Evolutionary conservation across 768 basidiomycete genomes (phyloP).

Genomic region (Arthromyces matolae): DNA sequence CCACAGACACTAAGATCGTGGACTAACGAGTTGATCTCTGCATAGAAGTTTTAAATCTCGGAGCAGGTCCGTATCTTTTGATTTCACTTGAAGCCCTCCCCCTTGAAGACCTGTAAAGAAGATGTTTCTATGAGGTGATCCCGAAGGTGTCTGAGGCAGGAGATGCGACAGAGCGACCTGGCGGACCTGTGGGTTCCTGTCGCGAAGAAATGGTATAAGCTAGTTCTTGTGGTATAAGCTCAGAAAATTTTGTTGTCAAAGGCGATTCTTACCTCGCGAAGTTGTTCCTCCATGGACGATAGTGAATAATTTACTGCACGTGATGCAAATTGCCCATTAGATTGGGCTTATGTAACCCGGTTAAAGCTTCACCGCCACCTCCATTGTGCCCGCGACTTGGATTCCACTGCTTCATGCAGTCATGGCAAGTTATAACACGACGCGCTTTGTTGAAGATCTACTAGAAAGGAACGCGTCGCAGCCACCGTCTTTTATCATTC

Average conservation of each 20-base stretch:
- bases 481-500: slow-evolving; percentile 74
- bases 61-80: slow-evolving; percentile 64
- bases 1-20: not conserved
- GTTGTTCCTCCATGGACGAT: slow-evolving; percentile 38
- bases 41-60: slow-evolving; percentile 84
- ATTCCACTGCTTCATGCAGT: slow-evolving; percentile 17
- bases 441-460: slow-evolving; percentile 59
- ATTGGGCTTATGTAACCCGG: slow-evolving; percentile 19
- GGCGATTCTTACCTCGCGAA: slow-evolving; percentile 42
- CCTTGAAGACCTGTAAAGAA: slow-evolving; percentile 64
- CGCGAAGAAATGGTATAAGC: slow-evolving; percentile 82
- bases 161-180: slow-evolving; percentile 84
- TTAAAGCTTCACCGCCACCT: slow-evolving; percentile 9
- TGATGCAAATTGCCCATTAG: slow-evolving; percentile 24
- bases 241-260: not conserved
- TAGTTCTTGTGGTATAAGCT: slow-evolving; percentile 26
- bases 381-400: slow-evolving; percentile 8
- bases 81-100: slow-evolving; percentile 49
- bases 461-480: slow-evolving; percentile 51
- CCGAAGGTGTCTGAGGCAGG: slow-evolving; percentile 71
- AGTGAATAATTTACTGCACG: slow-evolving; percentile 23
- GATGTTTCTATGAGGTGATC: slow-evolving; percentile 66
- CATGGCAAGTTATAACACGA: slow-evolving; percentile 75
- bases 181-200: slow-evolving; percentile 83
- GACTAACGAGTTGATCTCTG: slow-evolving; percentile 75